These are phyloP conservation scores for Canariomyces notabilis DNA, from an alignment of 2,329 filamentous ascomycete species.

Conservation along the genomic window DNA sequence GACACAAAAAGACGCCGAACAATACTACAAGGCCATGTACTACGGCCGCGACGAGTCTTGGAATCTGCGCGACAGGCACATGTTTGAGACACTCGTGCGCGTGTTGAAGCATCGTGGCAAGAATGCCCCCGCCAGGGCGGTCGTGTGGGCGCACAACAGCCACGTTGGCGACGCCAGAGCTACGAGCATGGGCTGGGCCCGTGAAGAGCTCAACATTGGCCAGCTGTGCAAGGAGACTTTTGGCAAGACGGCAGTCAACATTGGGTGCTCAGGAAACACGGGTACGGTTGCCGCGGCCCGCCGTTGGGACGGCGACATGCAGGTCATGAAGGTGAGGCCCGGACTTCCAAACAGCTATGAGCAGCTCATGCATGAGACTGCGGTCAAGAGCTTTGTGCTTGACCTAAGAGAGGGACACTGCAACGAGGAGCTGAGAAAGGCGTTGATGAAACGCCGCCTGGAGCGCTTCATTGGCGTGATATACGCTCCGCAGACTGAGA, in stretches of 20 bases:
- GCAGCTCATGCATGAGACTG: slow-evolving; percentile 42
- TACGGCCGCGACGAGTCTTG: slow-evolving; percentile 44
- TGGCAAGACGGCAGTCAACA: slow-evolving; percentile 23
- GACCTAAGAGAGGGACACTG: slow-evolving; percentile 38
- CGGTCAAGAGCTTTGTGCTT: slow-evolving; percentile 40
- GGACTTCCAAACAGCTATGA: slow-evolving; percentile 46
- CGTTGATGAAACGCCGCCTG: slow-evolving; percentile 35
- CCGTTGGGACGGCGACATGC: slow-evolving; percentile 47
- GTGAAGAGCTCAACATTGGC: slow-evolving; percentile 46
- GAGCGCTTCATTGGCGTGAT: slow-evolving; percentile 51
- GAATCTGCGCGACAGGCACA: slow-evolving; percentile 48
- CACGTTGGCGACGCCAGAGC: slow-evolving; percentile 50
- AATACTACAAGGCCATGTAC: slow-evolving; percentile 50
- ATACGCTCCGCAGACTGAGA: slow-evolving; percentile 45
- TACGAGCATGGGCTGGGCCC: slow-evolving; percentile 42
- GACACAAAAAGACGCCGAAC: slow-evolving; percentile 38
- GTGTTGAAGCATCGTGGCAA: slow-evolving; percentile 36
- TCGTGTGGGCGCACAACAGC: slow-evolving; percentile 51
- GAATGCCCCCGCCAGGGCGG: slow-evolving; percentile 35
- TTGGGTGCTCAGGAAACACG: slow-evolving; percentile 44
- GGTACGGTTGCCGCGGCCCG: slow-evolving; percentile 49
- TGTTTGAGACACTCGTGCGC: slow-evolving; percentile 44
- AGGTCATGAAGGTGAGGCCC: slow-evolving; percentile 43
- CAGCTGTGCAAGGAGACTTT: slow-evolving; percentile 46
- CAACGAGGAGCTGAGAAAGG: slow-evolving; percentile 32